Evolutionary conservation across 805 yeast genomes (phyloP).

Genomic region (Metschnikowia similis): DNA sequence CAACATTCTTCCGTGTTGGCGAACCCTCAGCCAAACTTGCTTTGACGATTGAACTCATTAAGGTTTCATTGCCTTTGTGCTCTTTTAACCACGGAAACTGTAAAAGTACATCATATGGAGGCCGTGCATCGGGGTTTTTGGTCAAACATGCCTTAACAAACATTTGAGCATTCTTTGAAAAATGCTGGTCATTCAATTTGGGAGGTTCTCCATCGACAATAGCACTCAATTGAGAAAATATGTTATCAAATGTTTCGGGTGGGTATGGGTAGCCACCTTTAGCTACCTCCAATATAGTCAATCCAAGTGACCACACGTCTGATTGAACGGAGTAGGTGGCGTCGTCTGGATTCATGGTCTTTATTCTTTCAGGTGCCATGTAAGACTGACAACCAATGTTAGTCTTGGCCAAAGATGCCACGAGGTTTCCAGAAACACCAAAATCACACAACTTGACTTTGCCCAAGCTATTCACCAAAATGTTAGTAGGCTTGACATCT

Average conservation of each 20-base stretch:
- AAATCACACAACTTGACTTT: slow-evolving; percentile 90
- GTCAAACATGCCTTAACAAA: slow-evolving; percentile 76
- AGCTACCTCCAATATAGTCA: slow-evolving; percentile 82
- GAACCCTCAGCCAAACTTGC: slow-evolving; percentile 13
- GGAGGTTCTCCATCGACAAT: slow-evolving; percentile 55
- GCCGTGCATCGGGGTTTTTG: slow-evolving; percentile 77
- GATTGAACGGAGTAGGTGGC: slow-evolving; percentile 86
- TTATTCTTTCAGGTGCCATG: slow-evolving; percentile 98
- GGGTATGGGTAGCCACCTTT: slow-evolving; percentile 95
- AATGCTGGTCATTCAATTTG: slow-evolving; percentile 27
- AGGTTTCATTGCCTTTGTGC: slow-evolving; percentile 36
- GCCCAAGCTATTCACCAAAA: slow-evolving; percentile 77
- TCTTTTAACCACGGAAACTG: slow-evolving; percentile 79
- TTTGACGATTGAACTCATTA: slow-evolving; percentile 27
- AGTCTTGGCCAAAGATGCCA: slow-evolving; percentile 90
- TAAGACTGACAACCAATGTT: slow-evolving; percentile 97
- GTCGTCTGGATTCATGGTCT: slow-evolving; percentile 67
- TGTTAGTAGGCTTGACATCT: slow-evolving; percentile 95
- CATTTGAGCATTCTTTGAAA: slow-evolving; percentile 70
- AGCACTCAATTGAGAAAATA: slow-evolving; percentile 89
- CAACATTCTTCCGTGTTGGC: slow-evolving; percentile 11
- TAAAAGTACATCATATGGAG: slow-evolving; percentile 70
- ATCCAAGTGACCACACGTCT: slow-evolving; percentile 93
- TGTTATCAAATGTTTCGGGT: slow-evolving; percentile 84
- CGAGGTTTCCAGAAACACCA: slow-evolving; percentile 93